Conservation (phyloP, 768 basidiomycete genomes). For the Austroboletus eburneus region DNA sequence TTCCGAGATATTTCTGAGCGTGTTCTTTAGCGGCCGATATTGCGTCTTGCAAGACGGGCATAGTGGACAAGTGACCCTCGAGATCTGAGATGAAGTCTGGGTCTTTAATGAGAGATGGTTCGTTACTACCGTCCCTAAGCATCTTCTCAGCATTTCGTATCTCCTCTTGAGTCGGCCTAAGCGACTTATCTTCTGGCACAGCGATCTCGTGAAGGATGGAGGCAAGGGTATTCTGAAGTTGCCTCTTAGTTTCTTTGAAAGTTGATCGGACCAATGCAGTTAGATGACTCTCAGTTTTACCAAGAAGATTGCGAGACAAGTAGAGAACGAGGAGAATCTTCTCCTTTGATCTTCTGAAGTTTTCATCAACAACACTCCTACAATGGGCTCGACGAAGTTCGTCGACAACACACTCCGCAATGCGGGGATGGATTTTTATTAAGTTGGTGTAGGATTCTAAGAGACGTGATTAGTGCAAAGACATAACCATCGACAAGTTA, state of each 20-base stretch:
- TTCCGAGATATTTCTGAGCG: conserved; percentile 18
- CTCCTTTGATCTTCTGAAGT: conserved; percentile 23
- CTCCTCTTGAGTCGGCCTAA: conserved; percentile 13
- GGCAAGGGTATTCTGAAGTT: conserved; percentile 11
- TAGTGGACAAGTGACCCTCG: conserved; percentile 7
- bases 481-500: neutral
- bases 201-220: conserved; percentile 15
- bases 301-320: conserved; percentile 13
- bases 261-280: conserved; percentile 12
- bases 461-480: neutral
- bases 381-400: conserved; percentile 14
- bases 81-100: conserved; percentile 22
- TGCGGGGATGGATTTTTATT: conserved; percentile 12
- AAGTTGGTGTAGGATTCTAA: conserved; percentile 18
- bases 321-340: conserved; percentile 18
- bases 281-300: conserved; percentile 12
- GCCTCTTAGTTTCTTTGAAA: conserved; percentile 10
- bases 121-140: conserved; percentile 20
- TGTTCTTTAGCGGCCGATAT: conserved; percentile 9
- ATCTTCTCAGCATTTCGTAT: conserved; percentile 13
- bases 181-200: neutral
- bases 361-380: conserved; percentile 14
- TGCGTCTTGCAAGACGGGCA: conserved; percentile 17
- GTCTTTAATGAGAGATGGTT: conserved; percentile 19
- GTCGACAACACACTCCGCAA: conserved; percentile 17